These are phyloP conservation scores for Gastroboletus turbinatus DNA, from an alignment of 1,284 basidiomycete genomes.

Conservation along the genomic window DNA sequence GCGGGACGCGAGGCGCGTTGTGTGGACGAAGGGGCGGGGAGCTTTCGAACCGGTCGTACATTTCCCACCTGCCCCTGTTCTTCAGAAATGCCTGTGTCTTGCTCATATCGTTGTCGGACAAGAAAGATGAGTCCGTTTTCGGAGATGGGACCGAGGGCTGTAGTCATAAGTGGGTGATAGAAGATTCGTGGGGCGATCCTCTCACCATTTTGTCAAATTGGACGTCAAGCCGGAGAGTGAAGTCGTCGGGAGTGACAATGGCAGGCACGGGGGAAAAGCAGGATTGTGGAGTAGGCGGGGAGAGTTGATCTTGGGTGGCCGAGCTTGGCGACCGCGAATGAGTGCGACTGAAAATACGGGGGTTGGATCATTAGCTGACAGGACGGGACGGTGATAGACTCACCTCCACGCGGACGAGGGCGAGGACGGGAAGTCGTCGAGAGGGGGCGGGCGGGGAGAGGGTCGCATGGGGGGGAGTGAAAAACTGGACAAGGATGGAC, in stretches of 20 bases:
- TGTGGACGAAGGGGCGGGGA: constrained; percentile 6
- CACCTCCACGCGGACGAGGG: constrained; percentile 29
- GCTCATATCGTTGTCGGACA: constrained; percentile 18
- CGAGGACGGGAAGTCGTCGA: constrained; percentile 15
- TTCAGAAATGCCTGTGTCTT: constrained; percentile 15
- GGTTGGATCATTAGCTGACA: background rate
- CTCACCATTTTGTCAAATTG: constrained; percentile 9
- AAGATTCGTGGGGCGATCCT: background rate
- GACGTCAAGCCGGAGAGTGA: constrained; percentile 13
- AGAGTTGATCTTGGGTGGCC: constrained; percentile 9
- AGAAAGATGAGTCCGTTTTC: background rate
- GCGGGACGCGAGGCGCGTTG: background rate
- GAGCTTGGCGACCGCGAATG: constrained; percentile 18
- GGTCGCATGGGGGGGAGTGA: constrained; percentile 15
- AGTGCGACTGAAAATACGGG: constrained; percentile 10
- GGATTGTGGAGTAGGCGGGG: constrained; percentile 24
- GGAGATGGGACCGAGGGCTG: background rate
- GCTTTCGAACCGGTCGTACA: constrained; percentile 7
- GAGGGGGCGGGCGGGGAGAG: background rate
- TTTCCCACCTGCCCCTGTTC: constrained; percentile 10
- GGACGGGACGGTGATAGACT: background rate
- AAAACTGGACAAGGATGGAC: background rate
- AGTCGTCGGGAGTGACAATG: constrained; percentile 19
- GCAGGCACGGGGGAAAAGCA: constrained; percentile 6
- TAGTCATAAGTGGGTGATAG: background rate